These are phyloP conservation scores for Stagonosporopsis tanaceti DNA, from an alignment of 2,329 filamentous ascomycete species.

Conservation along the genomic window DNA sequence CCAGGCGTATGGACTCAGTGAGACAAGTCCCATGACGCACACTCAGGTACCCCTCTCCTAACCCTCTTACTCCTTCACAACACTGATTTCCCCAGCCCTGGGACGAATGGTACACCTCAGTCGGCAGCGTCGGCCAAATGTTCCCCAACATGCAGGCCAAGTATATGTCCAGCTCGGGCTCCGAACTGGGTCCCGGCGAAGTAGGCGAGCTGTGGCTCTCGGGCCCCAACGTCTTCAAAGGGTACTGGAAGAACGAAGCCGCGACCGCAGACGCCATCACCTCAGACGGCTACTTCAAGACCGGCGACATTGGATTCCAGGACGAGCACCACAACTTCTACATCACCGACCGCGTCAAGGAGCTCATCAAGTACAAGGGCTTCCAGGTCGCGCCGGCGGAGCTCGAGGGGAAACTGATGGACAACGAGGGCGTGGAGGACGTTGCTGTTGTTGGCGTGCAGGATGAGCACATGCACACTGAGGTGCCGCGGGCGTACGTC, in stretches of 20 bases:
- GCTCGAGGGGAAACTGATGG: conserved; percentile 39
- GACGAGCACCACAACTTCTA: conserved; percentile 39
- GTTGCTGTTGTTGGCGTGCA: conserved; percentile 39
- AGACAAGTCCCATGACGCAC: conserved; percentile 38
- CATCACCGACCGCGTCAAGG: conserved; percentile 43
- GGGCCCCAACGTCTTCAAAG: conserved; percentile 80
- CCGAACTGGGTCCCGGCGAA: conserved; percentile 68
- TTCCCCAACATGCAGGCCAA: conserved; percentile 81
- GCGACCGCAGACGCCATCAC: conserved; percentile 75
- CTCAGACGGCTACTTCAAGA: conserved; percentile 67
- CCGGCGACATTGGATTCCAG: conserved; percentile 40
- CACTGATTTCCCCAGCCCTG: conserved; percentile 25
- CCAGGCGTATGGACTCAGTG: conserved; percentile 37
- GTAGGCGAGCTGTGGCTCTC: conserved; percentile 69
- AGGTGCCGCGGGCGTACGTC: conserved; percentile 42
- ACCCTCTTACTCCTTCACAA: neutral
- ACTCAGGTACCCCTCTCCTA: conserved; percentile 25
- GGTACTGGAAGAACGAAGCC: conserved; percentile 76
- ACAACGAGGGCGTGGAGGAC: conserved; percentile 35
- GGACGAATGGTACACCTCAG: conserved; percentile 35
- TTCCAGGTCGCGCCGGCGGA: conserved; percentile 43
- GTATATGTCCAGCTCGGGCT: conserved; percentile 69
- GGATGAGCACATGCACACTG: conserved; percentile 36
- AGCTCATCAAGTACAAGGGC: conserved; percentile 45
- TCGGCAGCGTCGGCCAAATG: conserved; percentile 80